Evolutionary conservation across 1,284 basidiomycete genomes (phyloP).

Genomic region (Trichosporon asahii): DNA sequence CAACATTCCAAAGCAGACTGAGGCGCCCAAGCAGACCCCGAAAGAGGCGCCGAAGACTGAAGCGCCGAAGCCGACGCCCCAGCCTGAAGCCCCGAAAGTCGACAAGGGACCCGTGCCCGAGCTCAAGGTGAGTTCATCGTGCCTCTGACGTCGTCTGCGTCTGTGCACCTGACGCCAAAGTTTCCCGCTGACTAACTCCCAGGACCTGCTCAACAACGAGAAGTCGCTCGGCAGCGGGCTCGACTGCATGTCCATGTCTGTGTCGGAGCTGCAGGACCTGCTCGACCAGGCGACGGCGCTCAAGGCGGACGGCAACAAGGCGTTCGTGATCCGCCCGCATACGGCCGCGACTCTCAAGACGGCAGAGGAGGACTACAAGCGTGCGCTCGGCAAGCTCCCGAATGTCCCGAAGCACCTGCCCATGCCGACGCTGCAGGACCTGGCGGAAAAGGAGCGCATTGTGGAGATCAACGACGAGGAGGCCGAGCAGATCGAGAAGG

Average conservation of each 20-base stretch:
- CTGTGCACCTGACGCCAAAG: neutral
- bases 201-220: neutral
- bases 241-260: neutral
- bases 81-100: neutral
- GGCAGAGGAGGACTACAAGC: slow-evolving; percentile 36
- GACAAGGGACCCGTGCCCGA: slow-evolving; percentile 4
- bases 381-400: slow-evolving; percentile 36
- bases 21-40: neutral
- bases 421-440: slow-evolving; percentile 8
- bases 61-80: neutral
- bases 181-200: neutral
- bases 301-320: slow-evolving; percentile 41
- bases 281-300: slow-evolving; percentile 29
- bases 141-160: neutral
- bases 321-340: slow-evolving; percentile 36
- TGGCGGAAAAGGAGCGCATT: slow-evolving; percentile 13
- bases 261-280: slow-evolving; percentile 24
- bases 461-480: slow-evolving; percentile 42
- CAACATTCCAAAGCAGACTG: neutral
- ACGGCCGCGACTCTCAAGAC: slow-evolving; percentile 21
- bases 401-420: slow-evolving; percentile 17
- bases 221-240: neutral
- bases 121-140: neutral
- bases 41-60: neutral
- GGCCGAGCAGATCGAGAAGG: slow-evolving; percentile 34